Evolutionary conservation across 352 stramenopile species (phyloP).

Genomic region (Phytophthora tubulina): DNA sequence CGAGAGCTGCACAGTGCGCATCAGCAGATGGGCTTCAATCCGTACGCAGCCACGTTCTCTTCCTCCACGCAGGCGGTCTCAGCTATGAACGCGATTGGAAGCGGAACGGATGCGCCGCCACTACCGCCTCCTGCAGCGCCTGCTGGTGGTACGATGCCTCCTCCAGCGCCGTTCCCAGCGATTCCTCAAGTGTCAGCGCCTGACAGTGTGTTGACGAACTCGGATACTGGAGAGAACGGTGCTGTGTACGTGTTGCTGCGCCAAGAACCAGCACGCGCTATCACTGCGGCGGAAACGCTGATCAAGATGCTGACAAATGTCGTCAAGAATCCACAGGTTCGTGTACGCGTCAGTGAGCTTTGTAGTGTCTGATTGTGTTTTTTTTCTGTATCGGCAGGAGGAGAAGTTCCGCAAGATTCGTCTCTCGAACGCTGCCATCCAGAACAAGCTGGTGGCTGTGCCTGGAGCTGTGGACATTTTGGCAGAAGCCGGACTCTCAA

Average conservation of each 20-base stretch:
- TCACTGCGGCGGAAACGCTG: slow-evolving; percentile 68
- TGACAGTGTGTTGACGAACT: neutral
- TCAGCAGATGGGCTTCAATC: slow-evolving; percentile 76
- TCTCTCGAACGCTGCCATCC: slow-evolving; percentile 65
- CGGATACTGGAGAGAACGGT: slow-evolving; percentile 32
- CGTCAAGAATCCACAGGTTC: slow-evolving; percentile 65
- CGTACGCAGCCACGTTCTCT: slow-evolving; percentile 73
- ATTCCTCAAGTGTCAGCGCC: slow-evolving; percentile 21
- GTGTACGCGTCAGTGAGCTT: neutral
- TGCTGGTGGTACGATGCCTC: slow-evolving; percentile 8
- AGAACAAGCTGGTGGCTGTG: slow-evolving; percentile 72
- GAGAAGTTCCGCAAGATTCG: slow-evolving; percentile 80
- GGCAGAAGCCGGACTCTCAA: slow-evolving; percentile 63
- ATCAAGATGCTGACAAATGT: slow-evolving; percentile 81
- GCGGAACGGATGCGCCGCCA: neutral
- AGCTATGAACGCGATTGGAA: slow-evolving; percentile 65
- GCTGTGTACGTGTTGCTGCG: slow-evolving; percentile 75
- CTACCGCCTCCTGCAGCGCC: slow-evolving; percentile 5
- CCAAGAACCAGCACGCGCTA: slow-evolving; percentile 58
- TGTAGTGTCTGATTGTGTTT: neutral
- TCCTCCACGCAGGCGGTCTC: slow-evolving; percentile 66
- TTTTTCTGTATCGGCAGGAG: slow-evolving; percentile 44
- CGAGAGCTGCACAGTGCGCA: slow-evolving; percentile 67
- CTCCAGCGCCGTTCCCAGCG: slow-evolving; percentile 33
- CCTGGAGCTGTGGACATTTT: slow-evolving; percentile 65